Evolutionary conservation across 805 yeast genomes (phyloP).

Genomic region (Metschnikowia reukaufii): DNA sequence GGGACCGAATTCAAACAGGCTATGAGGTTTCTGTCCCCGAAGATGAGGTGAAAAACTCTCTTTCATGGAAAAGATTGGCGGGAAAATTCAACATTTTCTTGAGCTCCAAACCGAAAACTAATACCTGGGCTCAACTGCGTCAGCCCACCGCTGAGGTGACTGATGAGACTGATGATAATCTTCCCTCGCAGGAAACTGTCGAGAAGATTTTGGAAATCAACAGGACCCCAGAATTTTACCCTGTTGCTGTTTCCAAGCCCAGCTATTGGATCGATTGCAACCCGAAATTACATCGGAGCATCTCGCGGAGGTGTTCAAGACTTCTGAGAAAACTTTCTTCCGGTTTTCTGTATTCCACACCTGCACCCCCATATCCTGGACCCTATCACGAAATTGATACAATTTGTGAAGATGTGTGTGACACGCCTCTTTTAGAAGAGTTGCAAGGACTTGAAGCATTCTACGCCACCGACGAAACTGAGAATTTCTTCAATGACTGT

Average conservation of each 20-base stretch:
- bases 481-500: not conserved
- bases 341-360: not conserved
- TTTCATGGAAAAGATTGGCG: too few relatives aligned
- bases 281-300: not conserved
- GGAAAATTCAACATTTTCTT: too few relatives aligned
- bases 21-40: too few relatives aligned
- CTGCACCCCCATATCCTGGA: not conserved
- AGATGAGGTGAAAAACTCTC: too few relatives aligned
- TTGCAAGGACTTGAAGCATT: conserved; percentile 1
- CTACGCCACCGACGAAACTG: not conserved
- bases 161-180: too few relatives aligned
- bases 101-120: too few relatives aligned
- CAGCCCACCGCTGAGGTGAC: too few relatives aligned
- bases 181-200: too few relatives aligned
- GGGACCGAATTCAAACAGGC: too few relatives aligned
- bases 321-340: not conserved
- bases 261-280: not conserved
- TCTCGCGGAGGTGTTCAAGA: not conserved
- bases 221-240: not conserved
- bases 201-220: too few relatives aligned
- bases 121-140: too few relatives aligned
- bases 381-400: not conserved
- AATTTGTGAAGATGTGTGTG: not conserved
- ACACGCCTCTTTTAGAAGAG: not conserved
- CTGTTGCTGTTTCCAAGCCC: not conserved